These are phyloP conservation scores for Jaapia argillacea DNA, from an alignment of 768 basidiomycete species.

Conservation along the genomic window DNA sequence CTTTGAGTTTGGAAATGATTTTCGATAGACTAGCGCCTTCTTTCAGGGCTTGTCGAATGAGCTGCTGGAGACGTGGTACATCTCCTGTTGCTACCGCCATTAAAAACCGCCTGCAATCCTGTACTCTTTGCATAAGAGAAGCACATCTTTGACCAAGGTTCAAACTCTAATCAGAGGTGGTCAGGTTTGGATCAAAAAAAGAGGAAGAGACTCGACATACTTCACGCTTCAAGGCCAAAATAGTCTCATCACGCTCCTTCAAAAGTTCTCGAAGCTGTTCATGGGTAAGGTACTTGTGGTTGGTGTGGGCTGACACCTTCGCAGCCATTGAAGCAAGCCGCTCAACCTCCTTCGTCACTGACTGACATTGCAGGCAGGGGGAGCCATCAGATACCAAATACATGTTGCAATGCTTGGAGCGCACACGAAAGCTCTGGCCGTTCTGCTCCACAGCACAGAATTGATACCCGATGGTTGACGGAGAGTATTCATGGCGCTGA, in stretches of 20 bases:
- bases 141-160: slow-evolving; percentile 1
- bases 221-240: slow-evolving; percentile 1
- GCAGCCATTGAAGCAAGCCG: slow-evolving; percentile 1
- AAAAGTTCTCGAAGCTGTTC: slow-evolving; percentile 2
- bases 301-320: slow-evolving; percentile 2
- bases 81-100: slow-evolving; percentile 11
- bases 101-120: slow-evolving; percentile 4
- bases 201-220: slow-evolving; percentile 1
- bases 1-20: slow-evolving; percentile 10
- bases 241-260: not conserved
- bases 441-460: slow-evolving; percentile 3
- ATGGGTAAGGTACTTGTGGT: slow-evolving; percentile 3
- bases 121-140: not conserved
- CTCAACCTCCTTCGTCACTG: not conserved
- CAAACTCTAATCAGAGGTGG: slow-evolving; percentile 1
- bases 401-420: not conserved
- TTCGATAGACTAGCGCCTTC: slow-evolving; percentile 7
- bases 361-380: not conserved
- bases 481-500: slow-evolving; percentile 2
- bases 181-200: not conserved
- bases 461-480: slow-evolving; percentile 1
- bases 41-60: slow-evolving; percentile 13
- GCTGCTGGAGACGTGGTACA: slow-evolving; percentile 18
- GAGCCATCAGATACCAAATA: not conserved
- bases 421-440: slow-evolving; percentile 2